Base-by-base conservation (phyloP, 2,329 filamentous ascomycete genomes). In the Plectosphaerella cucumerina region DNA sequence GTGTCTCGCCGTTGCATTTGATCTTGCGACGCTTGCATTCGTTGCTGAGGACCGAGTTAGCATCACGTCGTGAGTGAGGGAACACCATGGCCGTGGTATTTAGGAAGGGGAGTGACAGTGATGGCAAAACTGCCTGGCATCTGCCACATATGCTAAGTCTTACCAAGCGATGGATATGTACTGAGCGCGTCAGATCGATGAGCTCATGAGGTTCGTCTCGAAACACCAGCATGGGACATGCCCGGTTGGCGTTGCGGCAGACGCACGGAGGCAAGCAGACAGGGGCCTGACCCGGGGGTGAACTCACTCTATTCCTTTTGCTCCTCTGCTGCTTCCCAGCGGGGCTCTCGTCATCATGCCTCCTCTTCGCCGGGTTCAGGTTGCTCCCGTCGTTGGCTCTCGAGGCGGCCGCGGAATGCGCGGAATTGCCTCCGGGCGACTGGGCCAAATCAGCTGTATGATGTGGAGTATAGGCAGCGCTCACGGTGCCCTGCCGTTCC, bases 11-110 rank as follows among this genome's bases (percentile, higher is more conserved):
- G 65, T 87, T 88, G 68, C 85, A 89, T 66, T 88, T 88, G 61
- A 89, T 84, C 66, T 89, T 89, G 52, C 85, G 81, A n/a, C 85
- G 75, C 60, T 89, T 89, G 67, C 85, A 89, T 63, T 88, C 85
- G 61, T 87, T 89, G 59, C 85, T 87, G 51, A 37, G 31, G 31
- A 10, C 3, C n/a, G n/a, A n/a, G 6, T 31, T 31, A 31, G 26
- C 12, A 8, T 8, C 4, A 31, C 26, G 9, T 26, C 22, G 15
- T 26, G 37, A 20, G 4, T 17, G 23, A 33, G 17, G 17, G 33
- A 11, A n/a, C n/a, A n/a, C n/a, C n/a, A n/a, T n/a, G n/a, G n/a
- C n/a, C n/a, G n/a, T n/a, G n/a, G n/a, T n/a, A n/a, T n/a, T n/a
- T n/a, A n/a, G n/a, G n/a, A n/a, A n/a, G n/a, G n/a, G n/a, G n/a